Conservation (phyloP, 2,329 filamentous ascomycete genomes). For the Sclerotinia trifoliorum region DNA sequence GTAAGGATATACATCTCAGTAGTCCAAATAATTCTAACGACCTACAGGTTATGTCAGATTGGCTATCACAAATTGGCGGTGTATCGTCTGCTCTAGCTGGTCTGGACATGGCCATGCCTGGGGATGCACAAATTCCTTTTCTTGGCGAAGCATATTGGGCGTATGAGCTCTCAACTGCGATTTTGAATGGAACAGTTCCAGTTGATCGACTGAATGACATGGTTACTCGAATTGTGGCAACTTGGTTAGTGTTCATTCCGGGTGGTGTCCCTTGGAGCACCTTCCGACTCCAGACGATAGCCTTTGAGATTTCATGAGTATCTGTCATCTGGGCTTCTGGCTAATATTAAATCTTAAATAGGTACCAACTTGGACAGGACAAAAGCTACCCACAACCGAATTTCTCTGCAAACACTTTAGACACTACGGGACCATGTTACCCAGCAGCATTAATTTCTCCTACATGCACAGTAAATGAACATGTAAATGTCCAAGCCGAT, state of each 20-base stretch:
- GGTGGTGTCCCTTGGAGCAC: neutral
- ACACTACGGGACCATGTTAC: constrained; percentile 55
- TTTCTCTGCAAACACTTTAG: constrained; percentile 58
- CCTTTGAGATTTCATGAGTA: neutral
- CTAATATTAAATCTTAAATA: neutral
- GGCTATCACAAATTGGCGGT: constrained; percentile 61
- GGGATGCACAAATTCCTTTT: constrained; percentile 53
- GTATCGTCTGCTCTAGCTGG: constrained; percentile 60
- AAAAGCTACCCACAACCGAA: constrained; percentile 55
- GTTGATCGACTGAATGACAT: constrained; percentile 56
- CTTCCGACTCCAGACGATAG: neutral
- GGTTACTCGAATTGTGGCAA: constrained; percentile 56
- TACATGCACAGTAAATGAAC: constrained; percentile 65
- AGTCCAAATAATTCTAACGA: constrained; percentile 14
- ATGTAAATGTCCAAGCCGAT: constrained; percentile 57
- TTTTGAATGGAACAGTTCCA: constrained; percentile 58
- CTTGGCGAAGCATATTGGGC: constrained; percentile 55
- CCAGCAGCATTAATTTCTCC: constrained; percentile 59
- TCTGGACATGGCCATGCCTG: constrained; percentile 70
- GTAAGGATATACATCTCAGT: constrained; percentile 23
- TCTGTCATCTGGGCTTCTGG: neutral
- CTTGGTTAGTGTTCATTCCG: constrained; percentile 43
- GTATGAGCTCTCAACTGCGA: constrained; percentile 52
- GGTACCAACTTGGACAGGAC: constrained; percentile 58
- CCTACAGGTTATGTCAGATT: constrained; percentile 64